Evolutionary conservation across 2,329 filamentous ascomycete species (phyloP).

Genomic region (Aspergillus aculeatus): DNA sequence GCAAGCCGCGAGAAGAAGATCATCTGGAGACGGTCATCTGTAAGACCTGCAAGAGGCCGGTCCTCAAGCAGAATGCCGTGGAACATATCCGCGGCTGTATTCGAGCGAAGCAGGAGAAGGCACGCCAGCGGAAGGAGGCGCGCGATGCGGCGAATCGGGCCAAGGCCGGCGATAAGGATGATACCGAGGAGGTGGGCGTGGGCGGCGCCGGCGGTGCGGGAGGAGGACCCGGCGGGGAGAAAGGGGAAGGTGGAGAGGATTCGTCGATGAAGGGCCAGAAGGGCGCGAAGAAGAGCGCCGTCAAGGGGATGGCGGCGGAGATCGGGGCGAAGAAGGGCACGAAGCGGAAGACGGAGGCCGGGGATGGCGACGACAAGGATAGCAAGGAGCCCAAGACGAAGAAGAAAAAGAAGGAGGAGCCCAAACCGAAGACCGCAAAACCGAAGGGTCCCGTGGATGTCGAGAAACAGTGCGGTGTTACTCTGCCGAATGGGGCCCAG

Average conservation of each 20-base stretch:
- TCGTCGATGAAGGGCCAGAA: slow-evolving; percentile 58
- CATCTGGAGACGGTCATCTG: slow-evolving; percentile 76
- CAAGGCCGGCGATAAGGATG: slow-evolving; percentile 48
- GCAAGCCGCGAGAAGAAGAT: slow-evolving; percentile 80
- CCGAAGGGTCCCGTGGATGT: slow-evolving; percentile 92
- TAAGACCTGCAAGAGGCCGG: slow-evolving; percentile 91
- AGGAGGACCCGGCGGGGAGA: neutral
- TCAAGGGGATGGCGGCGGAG: slow-evolving; percentile 50
- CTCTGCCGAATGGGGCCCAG: slow-evolving; percentile 77
- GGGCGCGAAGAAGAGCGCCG: slow-evolving; percentile 61
- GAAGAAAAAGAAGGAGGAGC: slow-evolving; percentile 95
- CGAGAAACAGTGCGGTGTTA: slow-evolving; percentile 88
- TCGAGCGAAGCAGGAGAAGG: slow-evolving; percentile 79
- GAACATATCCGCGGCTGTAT: slow-evolving; percentile 82
- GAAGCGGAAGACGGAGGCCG: slow-evolving; percentile 73
- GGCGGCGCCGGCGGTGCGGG: neutral
- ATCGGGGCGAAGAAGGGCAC: slow-evolving; percentile 65
- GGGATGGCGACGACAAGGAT: slow-evolving; percentile 61
- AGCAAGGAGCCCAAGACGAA: slow-evolving; percentile 74
- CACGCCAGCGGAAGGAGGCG: slow-evolving; percentile 72
- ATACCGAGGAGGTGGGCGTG: slow-evolving; percentile 44
- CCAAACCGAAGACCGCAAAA: slow-evolving; percentile 78
- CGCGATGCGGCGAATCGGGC: slow-evolving; percentile 68
- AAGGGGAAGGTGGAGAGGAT: slow-evolving; percentile 35
- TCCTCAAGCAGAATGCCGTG: slow-evolving; percentile 71